A percentile compares a stretch with the other conserved stretches of the same genome.
These are phyloP conservation scores for Candida pseudocylindracea DNA, from an alignment of 1,139 yeast genomes.

Conservation along the genomic window DNA sequence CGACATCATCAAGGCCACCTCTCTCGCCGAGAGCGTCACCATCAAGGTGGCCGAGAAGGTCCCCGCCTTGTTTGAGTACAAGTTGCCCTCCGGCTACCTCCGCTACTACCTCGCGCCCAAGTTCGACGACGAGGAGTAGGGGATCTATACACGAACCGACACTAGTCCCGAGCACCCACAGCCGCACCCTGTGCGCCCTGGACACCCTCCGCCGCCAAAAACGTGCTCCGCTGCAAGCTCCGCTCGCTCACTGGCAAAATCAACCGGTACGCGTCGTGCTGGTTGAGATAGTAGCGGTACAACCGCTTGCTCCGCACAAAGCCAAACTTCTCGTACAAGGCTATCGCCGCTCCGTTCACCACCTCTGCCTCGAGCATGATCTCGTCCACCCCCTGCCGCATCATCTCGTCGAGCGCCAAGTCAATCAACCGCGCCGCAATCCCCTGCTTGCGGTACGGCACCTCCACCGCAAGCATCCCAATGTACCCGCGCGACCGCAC, in stretches of 20 bases:
- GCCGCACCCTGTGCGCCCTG: no score
- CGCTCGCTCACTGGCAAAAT: constrained; percentile 11
- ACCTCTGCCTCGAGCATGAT: constrained; percentile 85
- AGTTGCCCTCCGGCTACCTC: constrained; percentile 69
- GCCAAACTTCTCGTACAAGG: constrained; percentile 69
- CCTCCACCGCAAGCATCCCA: constrained; percentile 84
- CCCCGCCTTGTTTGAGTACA: constrained; percentile 88
- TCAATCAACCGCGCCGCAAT: constrained; percentile 57
- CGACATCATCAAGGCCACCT: constrained; percentile 82
- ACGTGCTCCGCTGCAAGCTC: constrained; percentile 3
- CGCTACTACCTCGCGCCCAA: constrained; percentile 96
- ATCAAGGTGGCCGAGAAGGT: constrained; percentile 77
- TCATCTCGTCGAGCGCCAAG: constrained; percentile 45
- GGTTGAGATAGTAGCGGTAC: constrained; percentile 70
- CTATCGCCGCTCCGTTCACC: constrained; percentile 52
- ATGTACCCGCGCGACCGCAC: constrained; percentile 69
- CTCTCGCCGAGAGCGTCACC: constrained; percentile 55
- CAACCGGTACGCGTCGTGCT: constrained; percentile 80
- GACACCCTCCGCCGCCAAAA: constrained; percentile 1
- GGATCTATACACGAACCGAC: not conserved
- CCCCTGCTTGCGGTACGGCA: constrained; percentile 49
- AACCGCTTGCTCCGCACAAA: constrained; percentile 65
- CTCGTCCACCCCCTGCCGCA: constrained; percentile 50
- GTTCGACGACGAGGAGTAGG: constrained; percentile 69
- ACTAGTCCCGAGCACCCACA: no score